A percentile compares a stretch with the other conserved stretches of the same genome.
phyloP scores from a whole-genome alignment of 108 stramenopile genomes.

The Epithemia pelagica region DNA sequence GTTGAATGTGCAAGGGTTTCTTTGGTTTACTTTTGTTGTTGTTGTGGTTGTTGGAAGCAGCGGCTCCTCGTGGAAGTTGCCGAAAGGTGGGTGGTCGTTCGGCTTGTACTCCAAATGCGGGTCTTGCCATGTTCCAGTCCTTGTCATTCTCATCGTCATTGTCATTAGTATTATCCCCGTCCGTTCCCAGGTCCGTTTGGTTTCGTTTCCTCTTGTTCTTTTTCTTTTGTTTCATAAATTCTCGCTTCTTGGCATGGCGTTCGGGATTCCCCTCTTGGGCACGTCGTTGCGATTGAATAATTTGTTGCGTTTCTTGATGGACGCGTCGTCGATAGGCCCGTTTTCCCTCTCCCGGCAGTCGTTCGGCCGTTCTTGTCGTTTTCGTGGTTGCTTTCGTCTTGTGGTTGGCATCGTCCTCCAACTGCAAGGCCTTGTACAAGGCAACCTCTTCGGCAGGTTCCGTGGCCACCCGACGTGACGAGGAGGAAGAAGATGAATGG shows the following conservation, averaged over 20 bases:
- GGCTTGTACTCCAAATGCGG: slow-evolving; percentile 37
- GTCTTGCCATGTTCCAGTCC: slow-evolving; percentile 4
- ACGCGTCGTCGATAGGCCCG: slow-evolving; percentile 40
- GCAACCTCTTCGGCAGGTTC: slow-evolving; percentile 21
- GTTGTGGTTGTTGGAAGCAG: background rate
- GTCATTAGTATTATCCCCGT: slow-evolving; percentile 1
- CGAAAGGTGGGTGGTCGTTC: slow-evolving; percentile 53
- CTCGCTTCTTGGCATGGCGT: slow-evolving; percentile 35
- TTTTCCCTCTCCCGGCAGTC: slow-evolving; percentile 49
- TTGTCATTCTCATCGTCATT: background rate
- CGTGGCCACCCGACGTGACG: too few relatives aligned
- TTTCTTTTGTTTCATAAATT: slow-evolving; percentile 43
- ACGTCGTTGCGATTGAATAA: slow-evolving; percentile 17
- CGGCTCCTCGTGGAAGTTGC: slow-evolving; percentile 48
- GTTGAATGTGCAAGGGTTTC: slow-evolving; percentile 15
- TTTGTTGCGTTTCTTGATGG: slow-evolving; percentile 37
- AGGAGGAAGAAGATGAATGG: too few relatives aligned
- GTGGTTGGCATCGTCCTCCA: slow-evolving; percentile 16
- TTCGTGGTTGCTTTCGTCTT: slow-evolving; percentile 2
- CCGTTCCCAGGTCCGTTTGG: slow-evolving; percentile 2
- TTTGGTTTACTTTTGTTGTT: slow-evolving; percentile 3
- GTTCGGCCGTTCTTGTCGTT: background rate
- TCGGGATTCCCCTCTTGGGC: too few relatives aligned
- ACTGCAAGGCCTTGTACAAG: slow-evolving; percentile 11
- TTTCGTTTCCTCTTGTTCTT: slow-evolving; percentile 26